Conservation (phyloP, 2,329 filamentous ascomycete genomes). For the Aspergillus pseudoglaucus region DNA sequence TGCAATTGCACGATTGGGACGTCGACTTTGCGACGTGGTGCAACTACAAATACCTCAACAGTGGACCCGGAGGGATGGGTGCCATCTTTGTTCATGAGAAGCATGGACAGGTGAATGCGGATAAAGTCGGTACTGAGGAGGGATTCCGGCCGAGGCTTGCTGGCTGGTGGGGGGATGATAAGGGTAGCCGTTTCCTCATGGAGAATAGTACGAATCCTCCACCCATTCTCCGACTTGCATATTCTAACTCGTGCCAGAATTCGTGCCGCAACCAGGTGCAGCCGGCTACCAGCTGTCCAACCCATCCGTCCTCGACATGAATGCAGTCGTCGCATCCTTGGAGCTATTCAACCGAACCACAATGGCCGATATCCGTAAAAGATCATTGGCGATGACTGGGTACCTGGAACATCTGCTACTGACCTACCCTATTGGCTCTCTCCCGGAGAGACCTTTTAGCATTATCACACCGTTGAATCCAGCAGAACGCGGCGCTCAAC, state of each 20-base stretch:
- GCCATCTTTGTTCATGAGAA: constrained; percentile 73
- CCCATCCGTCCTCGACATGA: constrained; percentile 70
- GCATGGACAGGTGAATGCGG: constrained; percentile 49
- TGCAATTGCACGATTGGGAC: constrained; percentile 77
- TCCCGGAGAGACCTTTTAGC: constrained; percentile 42
- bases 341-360: constrained; percentile 66
- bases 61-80: constrained; percentile 73
- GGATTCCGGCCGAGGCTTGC: constrained; percentile 61
- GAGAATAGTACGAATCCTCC: constrained; percentile 49
- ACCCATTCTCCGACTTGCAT: not conserved
- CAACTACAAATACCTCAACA: constrained; percentile 90
- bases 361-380: constrained; percentile 62
- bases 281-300: constrained; percentile 82
- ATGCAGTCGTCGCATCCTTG: constrained; percentile 65
- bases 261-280: constrained; percentile 70
- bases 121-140: constrained; percentile 30
- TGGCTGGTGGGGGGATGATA: constrained; percentile 86
- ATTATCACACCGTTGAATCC: constrained; percentile 67
- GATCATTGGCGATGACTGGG: constrained; percentile 65
- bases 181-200: constrained; percentile 73
- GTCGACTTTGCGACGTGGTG: constrained; percentile 93
- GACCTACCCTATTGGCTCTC: constrained; percentile 24
- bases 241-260: constrained; percentile 38
- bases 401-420: constrained; percentile 67
- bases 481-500: constrained; percentile 65